Conservation (phyloP, 2,329 filamentous ascomycete genomes). For the Dactylellina haptotyla region DNA sequence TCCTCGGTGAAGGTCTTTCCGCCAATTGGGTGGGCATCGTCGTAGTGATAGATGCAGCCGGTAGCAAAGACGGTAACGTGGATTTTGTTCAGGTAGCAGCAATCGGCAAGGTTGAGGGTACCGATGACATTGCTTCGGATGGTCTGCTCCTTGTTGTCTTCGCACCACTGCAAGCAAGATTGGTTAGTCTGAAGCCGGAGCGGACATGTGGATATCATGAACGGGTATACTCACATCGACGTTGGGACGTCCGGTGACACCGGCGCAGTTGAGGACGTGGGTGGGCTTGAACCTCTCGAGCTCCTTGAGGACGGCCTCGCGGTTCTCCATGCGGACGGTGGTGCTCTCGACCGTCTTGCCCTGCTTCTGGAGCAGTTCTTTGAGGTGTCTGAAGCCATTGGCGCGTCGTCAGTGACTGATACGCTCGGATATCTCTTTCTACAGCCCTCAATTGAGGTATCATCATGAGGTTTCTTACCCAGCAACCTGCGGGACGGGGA, state of each 20-base stretch:
- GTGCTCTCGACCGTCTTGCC: constrained; percentile 72
- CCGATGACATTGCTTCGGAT: constrained; percentile 75
- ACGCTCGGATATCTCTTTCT: not conserved
- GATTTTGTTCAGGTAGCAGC: constrained; percentile 69
- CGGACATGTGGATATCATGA: not conserved
- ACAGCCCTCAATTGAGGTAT: not conserved
- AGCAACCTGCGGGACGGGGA: constrained; percentile 44
- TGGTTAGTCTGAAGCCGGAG: not conserved
- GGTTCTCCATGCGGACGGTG: constrained; percentile 73
- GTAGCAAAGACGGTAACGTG: constrained; percentile 75
- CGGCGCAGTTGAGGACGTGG: constrained; percentile 74
- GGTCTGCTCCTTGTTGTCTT: constrained; percentile 74
- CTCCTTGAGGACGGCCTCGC: constrained; percentile 67
- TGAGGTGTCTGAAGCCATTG: constrained; percentile 65
- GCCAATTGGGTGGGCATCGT: constrained; percentile 70
- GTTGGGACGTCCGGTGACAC: constrained; percentile 74
- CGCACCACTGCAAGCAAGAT: constrained; percentile 67
- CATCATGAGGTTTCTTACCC: constrained; percentile 36
- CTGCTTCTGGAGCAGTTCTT: constrained; percentile 68
- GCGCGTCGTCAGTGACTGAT: not conserved
- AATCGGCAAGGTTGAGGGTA: constrained; percentile 72
- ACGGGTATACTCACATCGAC: constrained; percentile 64
- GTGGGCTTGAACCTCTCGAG: constrained; percentile 71
- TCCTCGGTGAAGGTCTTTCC: constrained; percentile 71
- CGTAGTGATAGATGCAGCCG: constrained; percentile 74